Base-by-base conservation (phyloP, 164 flowering plant genomes). In the Nymphaea colorata region DNA sequence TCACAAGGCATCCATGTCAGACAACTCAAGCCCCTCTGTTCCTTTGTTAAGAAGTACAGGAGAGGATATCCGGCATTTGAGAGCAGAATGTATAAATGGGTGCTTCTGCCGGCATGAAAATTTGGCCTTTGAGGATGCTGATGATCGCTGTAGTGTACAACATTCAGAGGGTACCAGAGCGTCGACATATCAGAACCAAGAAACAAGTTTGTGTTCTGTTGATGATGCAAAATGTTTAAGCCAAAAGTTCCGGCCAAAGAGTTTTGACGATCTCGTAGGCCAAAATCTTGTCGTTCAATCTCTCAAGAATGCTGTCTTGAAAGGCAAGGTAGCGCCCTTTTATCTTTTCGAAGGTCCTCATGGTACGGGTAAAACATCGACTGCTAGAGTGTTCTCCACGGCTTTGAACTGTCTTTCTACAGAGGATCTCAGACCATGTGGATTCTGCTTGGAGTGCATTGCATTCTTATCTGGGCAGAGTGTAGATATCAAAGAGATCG, bases 321-420 rank as follows among this genome's bases (percentile, higher is more conserved):
- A 67, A 74, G 79, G 82, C 45, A 84, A 77, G 77, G 72, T 85
- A 51, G 60, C 83, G 16, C 76, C 90, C 2, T 70, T 91, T 6
- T 94, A 91, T 79, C 83, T 94, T 17, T 94, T 94, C 61, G 83
- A 91, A 76, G 98, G 97, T 61, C 93, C 97, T 16, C 96, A 86
- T 51, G 98, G 98, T 44, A 89, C 98, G 2, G 98, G 98, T 3
- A 94, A 91, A 74, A 91, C 96, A 41, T 88, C 92, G 45, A 82
- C 89, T 3, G 71, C 98, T 5, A 81, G 87, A 76, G 82, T 94
- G 43, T 91, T 94, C 79, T 96, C 98, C 5, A 90, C 92, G 43
- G 93, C 98, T 51, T 78, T 94, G 69, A 91, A 94, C 76, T 94
- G 98, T 69, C 82, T 84, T 42, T 82, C 89, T 15, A 68, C 66